phyloP scores from a whole-genome alignment of 352 stramenopile species.

The Salisapilia sapeloensis region DNA sequence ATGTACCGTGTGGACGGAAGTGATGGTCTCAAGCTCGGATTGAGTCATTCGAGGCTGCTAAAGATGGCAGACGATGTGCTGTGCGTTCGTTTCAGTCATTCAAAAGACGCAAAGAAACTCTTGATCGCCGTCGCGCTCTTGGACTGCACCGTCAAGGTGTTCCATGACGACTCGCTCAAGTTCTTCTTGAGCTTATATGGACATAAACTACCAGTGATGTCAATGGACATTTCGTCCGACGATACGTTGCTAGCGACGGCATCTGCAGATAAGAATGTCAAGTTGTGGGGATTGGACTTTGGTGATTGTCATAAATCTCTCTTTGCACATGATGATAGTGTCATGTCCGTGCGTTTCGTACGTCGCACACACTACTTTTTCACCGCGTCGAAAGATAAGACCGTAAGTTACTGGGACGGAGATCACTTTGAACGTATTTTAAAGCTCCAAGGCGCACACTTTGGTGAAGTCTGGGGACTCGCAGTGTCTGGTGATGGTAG shows the following conservation, averaged over 20 bases:
- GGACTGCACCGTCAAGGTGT: slow-evolving; percentile 98
- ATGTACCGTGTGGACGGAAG: slow-evolving; percentile 39
- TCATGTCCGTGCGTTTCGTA: slow-evolving; percentile 95
- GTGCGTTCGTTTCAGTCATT: slow-evolving; percentile 93
- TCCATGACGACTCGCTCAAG: slow-evolving; percentile 99
- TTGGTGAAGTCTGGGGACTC: slow-evolving; percentile 78
- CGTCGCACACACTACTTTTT: slow-evolving; percentile 97
- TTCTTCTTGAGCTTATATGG: slow-evolving; percentile 99
- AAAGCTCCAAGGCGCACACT: slow-evolving; percentile 59
- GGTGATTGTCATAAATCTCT: slow-evolving; percentile 98
- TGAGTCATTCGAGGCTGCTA: slow-evolving; percentile 92
- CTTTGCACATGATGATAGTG: slow-evolving; percentile 96
- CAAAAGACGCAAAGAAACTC: slow-evolving; percentile 75
- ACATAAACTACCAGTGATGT: slow-evolving; percentile 97
- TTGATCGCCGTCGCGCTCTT: slow-evolving; percentile 83
- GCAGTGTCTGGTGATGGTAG: slow-evolving; percentile 84
- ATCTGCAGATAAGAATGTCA: slow-evolving; percentile 98
- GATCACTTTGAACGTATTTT: slow-evolving; percentile 93
- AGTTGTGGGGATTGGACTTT: slow-evolving; percentile 99
- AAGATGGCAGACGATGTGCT: slow-evolving; percentile 98
- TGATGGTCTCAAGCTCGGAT: slow-evolving; percentile 68
- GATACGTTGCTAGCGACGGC: slow-evolving; percentile 94
- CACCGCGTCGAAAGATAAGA: slow-evolving; percentile 95
- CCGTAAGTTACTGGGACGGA: slow-evolving; percentile 95
- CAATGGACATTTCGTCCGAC: slow-evolving; percentile 96